phyloP scores from a whole-genome alignment of 1,139 yeast species.

The Yamadazyma sp. region DNA sequence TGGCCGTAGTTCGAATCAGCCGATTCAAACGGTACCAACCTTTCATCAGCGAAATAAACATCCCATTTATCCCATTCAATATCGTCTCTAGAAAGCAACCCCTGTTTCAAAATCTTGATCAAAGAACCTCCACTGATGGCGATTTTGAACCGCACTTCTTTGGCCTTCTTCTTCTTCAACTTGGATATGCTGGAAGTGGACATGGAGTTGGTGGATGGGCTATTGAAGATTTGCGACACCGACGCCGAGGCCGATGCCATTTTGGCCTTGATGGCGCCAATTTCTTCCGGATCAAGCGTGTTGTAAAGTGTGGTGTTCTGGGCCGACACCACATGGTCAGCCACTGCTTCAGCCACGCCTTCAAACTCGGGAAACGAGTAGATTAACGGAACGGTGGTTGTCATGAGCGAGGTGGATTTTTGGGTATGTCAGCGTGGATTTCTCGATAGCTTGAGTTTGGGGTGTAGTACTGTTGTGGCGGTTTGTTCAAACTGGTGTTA shows the following conservation, averaged over 20 bases:
- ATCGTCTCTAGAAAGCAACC: conserved; percentile 67
- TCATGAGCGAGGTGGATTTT: conserved; percentile 45
- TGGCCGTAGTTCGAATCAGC: conserved; percentile 87
- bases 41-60: conserved; percentile 93
- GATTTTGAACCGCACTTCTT: conserved; percentile 73
- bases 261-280: conserved; percentile 22
- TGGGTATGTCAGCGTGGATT: background rate
- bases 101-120: conserved; percentile 81
- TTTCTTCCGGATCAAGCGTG: conserved; percentile 40
- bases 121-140: conserved; percentile 94
- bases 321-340: conserved; percentile 78
- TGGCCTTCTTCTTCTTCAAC: conserved; percentile 46
- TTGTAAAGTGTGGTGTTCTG: conserved; percentile 70
- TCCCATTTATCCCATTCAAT: conserved; percentile 96
- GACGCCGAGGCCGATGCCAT: conserved; percentile 20
- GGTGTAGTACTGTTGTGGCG: background rate
- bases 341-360: conserved; percentile 94
- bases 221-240: conserved; percentile 15
- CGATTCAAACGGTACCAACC: conserved; percentile 85
- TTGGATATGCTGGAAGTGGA: conserved; percentile 18
- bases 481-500: background rate
- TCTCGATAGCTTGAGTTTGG: too few species aligned
- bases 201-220: conserved; percentile 11
- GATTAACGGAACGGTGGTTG: conserved; percentile 88
- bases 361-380: conserved; percentile 87